Base-by-base conservation (phyloP, 768 basidiomycete species). In the Serendipita sp. region DNA sequence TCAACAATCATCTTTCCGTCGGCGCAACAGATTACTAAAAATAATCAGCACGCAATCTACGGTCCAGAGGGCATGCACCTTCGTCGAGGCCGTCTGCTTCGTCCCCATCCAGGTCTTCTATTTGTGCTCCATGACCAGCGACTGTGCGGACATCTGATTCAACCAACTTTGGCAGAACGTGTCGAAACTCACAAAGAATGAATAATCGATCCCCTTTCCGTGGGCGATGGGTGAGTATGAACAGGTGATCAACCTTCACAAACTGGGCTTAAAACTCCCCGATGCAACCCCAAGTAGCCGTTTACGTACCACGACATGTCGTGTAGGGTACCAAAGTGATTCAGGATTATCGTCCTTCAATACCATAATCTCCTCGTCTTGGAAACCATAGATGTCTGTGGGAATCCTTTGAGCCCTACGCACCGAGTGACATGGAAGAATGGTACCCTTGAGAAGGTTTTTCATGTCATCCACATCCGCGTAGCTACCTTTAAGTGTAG, bases 401-500 rank as follows among this genome's bases (percentile, higher is more conserved):
- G 11, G 17, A 14, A 5, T 28, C 9, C 7, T 50, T 22, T 50
- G 5, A 50, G 45, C 9, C 53, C 26, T n/a, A 5, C 9, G 20
- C 53, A 9, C 41, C 14, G 26, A 11, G 42, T 28, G 62, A 41
- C 24, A 3, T n/a, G 11, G 14, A 13, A 58, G 11, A n/a, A 13
- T 11, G 4, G 22, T 20, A 63, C 62, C 50, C 11, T 56, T 63
- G 16, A 63, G 34, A n/a, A 63, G 51, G 5, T 22, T n/a, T 38
- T 58, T 33, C 62, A 63, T 63, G 31, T 63, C 62, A 7, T 63
- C 62, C n/a, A 63, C 51, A 33, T 63, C 62, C 13, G 17, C 30
- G 31, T 63, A 44, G 1, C 50, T 28, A 9, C 62, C 62, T n/a
- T 42, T 42, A n/a, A 63, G 62, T 58, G 20, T 31, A 20, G 24